Evolutionary conservation across 176 grass and related monocot genomes (phyloP).

Genomic region (Zizania latifolia): DNA sequence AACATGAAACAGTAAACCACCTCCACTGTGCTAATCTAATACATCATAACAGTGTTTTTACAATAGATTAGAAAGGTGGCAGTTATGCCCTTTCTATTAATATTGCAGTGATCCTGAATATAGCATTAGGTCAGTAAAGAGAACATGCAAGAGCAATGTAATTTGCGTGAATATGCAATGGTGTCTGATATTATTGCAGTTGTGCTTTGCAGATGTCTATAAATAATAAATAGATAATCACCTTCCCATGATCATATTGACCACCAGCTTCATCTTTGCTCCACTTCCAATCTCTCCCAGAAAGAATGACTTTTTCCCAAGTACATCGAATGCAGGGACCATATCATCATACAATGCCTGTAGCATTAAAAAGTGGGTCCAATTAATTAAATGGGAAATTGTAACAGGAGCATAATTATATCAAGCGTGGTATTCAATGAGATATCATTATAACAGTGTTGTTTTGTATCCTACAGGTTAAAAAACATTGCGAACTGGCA

Average conservation of each 20-base stretch:
- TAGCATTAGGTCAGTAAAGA: not conserved
- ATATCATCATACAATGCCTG: conserved; percentile 84
- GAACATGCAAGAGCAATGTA: not conserved
- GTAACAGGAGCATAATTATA: not conserved
- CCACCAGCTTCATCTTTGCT: conserved; percentile 96
- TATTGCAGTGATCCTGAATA: conserved; percentile 5
- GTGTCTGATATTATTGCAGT: not conserved
- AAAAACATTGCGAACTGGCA: not conserved
- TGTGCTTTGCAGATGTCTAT: not conserved
- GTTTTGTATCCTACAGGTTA: not conserved
- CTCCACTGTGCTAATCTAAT: not conserved
- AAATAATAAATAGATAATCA: conserved; percentile 29
- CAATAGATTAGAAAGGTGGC: not conserved
- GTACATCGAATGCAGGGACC: conserved; percentile 69
- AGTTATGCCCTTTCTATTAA: not conserved
- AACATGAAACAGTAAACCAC: not conserved
- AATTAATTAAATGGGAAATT: conserved; percentile 8
- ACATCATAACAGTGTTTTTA: not conserved
- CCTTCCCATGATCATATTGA: conserved; percentile 99
- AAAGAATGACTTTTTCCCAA: conserved; percentile 95
- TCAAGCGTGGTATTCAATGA: not conserved
- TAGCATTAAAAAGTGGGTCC: conserved; percentile 6
- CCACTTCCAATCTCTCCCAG: conserved; percentile 85
- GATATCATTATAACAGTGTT: conserved; percentile 15
- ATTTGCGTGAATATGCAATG: conserved; percentile 1